phyloP scores from a whole-genome alignment of 352 stramenopile genomes.

The Pelagophyceae sp. region DNA sequence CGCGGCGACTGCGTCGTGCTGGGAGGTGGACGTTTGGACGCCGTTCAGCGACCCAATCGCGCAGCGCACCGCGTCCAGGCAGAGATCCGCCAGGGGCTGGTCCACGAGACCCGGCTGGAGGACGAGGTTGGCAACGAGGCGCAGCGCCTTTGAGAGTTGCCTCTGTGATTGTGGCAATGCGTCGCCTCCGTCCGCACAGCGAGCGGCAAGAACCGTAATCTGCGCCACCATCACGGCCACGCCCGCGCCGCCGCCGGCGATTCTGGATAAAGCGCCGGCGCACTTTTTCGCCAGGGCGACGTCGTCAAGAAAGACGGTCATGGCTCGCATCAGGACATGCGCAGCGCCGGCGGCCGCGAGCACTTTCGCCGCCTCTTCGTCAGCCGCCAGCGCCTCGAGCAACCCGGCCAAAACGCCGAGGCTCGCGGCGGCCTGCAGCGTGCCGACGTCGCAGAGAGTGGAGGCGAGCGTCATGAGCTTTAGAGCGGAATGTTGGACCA shows the following conservation, averaged over 20 bases:
- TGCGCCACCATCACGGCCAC: slow-evolving; percentile 10
- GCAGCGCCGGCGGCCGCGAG: not conserved
- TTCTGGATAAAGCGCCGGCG: slow-evolving; percentile 13
- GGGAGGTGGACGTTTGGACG: not conserved
- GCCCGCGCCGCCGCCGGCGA: slow-evolving; percentile 17
- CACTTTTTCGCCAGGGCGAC: slow-evolving; percentile 15
- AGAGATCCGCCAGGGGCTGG: slow-evolving; percentile 15
- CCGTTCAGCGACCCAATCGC: not conserved
- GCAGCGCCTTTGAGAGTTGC: slow-evolving; percentile 12
- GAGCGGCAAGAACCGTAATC: not conserved
- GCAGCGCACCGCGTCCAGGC: slow-evolving; percentile 10
- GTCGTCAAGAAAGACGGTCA: slow-evolving; percentile 19
- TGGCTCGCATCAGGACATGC: slow-evolving; percentile 19
- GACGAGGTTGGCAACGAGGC: slow-evolving; percentile 21
- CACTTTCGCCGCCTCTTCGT: not conserved
- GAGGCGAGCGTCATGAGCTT: slow-evolving; percentile 7
- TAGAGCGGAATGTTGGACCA: slow-evolving; percentile 9
- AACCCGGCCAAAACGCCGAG: slow-evolving; percentile 20
- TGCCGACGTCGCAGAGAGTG: not conserved
- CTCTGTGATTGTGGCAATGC: not conserved
- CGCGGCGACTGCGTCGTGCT: not conserved
- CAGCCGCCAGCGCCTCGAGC: slow-evolving; percentile 12
- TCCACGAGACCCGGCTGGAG: slow-evolving; percentile 25
- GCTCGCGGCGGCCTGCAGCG: not conserved
- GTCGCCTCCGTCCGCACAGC: not conserved